A percentile compares a stretch with the other conserved stretches of the same genome.
These are phyloP conservation scores for Pythium periplocum DNA, from an alignment of 352 stramenopile genomes.

Conservation along the genomic window DNA sequence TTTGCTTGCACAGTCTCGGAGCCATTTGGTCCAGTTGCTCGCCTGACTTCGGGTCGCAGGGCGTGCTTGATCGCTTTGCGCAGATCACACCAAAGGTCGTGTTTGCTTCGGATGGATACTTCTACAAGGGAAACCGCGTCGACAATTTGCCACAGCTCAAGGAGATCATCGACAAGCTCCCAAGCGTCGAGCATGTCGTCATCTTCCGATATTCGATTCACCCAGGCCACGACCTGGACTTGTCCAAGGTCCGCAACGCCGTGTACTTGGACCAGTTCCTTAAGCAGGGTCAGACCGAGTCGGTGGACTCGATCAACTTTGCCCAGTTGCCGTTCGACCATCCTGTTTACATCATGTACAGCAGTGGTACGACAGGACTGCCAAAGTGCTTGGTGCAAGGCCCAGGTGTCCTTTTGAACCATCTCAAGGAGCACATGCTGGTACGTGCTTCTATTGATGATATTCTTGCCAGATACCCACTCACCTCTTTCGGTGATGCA, in stretches of 20 bases:
- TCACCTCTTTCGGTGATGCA: slow-evolving; percentile 11
- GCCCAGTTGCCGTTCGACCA: slow-evolving; percentile 80
- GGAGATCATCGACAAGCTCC: slow-evolving; percentile 56
- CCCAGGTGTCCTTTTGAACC: slow-evolving; percentile 66
- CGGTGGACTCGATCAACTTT: slow-evolving; percentile 44
- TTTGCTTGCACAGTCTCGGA: slow-evolving; percentile 25
- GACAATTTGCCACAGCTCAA: slow-evolving; percentile 55
- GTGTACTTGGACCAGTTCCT: slow-evolving; percentile 59
- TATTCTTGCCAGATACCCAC: background rate
- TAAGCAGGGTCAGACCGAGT: slow-evolving; percentile 13
- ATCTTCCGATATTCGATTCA: slow-evolving; percentile 61
- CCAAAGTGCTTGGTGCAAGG: slow-evolving; percentile 87
- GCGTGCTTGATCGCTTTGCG: slow-evolving; percentile 75
- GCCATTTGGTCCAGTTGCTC: slow-evolving; percentile 81
- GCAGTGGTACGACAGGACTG: slow-evolving; percentile 77
- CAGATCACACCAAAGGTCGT: slow-evolving; percentile 80
- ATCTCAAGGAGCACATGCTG: slow-evolving; percentile 77
- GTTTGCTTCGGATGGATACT: slow-evolving; percentile 71
- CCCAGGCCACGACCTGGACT: slow-evolving; percentile 44
- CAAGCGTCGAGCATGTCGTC: slow-evolving; percentile 56
- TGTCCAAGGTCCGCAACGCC: slow-evolving; percentile 46
- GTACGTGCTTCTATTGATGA: slow-evolving; percentile 24
- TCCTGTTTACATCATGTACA: slow-evolving; percentile 87
- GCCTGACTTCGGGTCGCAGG: slow-evolving; percentile 80
- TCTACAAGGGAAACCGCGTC: slow-evolving; percentile 71